Base-by-base conservation (phyloP, 1,284 basidiomycete species). In the Cutaneotrichosporon cutaneum region DNA sequence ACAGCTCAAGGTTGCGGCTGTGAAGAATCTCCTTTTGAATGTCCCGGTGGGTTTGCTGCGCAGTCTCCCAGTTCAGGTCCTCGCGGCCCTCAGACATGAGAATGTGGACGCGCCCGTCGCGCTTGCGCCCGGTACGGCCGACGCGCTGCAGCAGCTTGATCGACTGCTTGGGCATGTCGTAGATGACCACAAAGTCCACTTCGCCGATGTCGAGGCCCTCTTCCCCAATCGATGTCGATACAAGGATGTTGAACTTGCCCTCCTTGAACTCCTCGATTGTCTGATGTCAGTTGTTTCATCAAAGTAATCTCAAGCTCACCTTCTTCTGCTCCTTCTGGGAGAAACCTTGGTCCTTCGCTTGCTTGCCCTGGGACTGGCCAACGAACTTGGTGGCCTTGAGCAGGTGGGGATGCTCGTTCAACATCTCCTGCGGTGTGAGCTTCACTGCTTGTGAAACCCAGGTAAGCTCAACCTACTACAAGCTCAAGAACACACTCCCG, bases 141-240 rank as follows among this genome's bases (percentile, higher is more conserved):
- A 97, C 86, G 24, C 96, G 89, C 85, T 99, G 96, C 18, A 99
- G 85, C 89, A 97, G 94, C 62, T 95, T 91, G 67, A 98, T 94
- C 0, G 94, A 90, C 14, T 92, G 92, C 80, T 95, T 97, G 71
- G 94, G 92, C 42, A 94, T 89, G 71, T 99, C 96, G 77, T 99
- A 99, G 73, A 94, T 96, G 47, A 97, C 83, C 59, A 97, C 96
- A 73, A 95, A 83, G 76, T 99, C 96, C n/a, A 99, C 89, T 73
- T 97, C 94, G 52, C 96, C 96, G 61, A 99, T 99, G 76, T 99
- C 96, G n/a, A 99, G 83, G 64, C 96, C 96, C 78, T 99, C 96
- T 80, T 99, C 96, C 32, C 96, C 96, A 62, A 99, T 94, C 3
- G 90, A 96, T 0, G 96, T 99, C 0, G 95, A 90, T 2, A 99